Evolutionary conservation across 768 basidiomycete species (phyloP), one percentile per base, ranked within the genome.

Genomic region (Boletus vermiculosoides): DNA sequence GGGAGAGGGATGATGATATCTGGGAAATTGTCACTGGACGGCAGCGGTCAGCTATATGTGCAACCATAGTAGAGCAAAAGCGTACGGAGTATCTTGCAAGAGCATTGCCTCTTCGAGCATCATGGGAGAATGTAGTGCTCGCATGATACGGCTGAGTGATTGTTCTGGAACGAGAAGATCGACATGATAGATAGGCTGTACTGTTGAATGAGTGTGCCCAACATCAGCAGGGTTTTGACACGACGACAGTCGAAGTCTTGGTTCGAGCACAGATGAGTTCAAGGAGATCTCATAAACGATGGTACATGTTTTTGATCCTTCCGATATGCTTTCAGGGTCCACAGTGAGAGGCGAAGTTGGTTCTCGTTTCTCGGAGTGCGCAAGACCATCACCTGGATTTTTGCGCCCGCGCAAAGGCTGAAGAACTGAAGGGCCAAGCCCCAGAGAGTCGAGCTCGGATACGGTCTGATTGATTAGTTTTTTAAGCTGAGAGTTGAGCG

Each of bases 391-490:
- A 60, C 60, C 25, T 22, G 57, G 23, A 64, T 59, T 28, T 18
- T 58, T 22, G 7, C 57, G 57, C 41, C 64, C 70, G 18, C 80
- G 68, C 22, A 80, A 70, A 48, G 78, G 72, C 0, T 80, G 81
- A 15, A 85, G 71, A 0, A 82, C 65, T 10, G 71, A 65, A 5
- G 83, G 83, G 55, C 74, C 75, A 7, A 86, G 73, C 0, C 91
- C 94, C 23, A 93, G 75, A 2, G 82, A 79, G 4, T 82, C 77
- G 18, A 98, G 84, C 71, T 98, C 94, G 11, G 75, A 71, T 1
- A 90, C 91, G 37, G 94, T 83, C 66, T 86, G 80, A 60, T 91
- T 90, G 63, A 98, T 94, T 31, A 95, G 75, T 64, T 90, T 93
- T 75, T 98, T 97, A 54, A 98, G 84, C 90, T 96, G n/a, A 8